Conservation (phyloP, 2,329 filamentous ascomycete genomes). For the Cercospora sp. region DNA sequence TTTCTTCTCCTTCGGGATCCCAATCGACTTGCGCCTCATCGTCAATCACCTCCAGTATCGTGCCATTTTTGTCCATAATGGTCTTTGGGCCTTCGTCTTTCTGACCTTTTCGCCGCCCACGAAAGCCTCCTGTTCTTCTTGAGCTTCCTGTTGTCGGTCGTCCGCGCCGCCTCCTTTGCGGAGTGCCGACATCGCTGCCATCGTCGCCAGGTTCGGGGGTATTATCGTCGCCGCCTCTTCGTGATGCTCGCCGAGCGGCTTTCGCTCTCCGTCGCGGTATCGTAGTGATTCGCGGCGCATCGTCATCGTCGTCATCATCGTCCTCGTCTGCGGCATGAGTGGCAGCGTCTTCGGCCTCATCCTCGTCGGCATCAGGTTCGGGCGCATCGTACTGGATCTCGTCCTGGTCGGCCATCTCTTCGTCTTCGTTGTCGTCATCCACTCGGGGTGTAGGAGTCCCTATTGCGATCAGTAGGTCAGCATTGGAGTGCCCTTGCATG, state of each 20-base stretch:
- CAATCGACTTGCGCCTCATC: constrained; percentile 89
- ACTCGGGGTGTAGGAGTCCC: constrained; percentile 31
- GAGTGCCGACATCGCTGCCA: constrained; percentile 50
- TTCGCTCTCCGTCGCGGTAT: constrained; percentile 45
- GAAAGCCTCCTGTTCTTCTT: constrained; percentile 58
- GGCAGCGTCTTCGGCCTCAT: constrained; percentile 29
- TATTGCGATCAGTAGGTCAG: constrained; percentile 17
- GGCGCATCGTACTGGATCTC: constrained; percentile 27
- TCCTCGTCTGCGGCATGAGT: constrained; percentile 34
- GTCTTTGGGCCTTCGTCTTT: constrained; percentile 77
- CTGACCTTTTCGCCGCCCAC: constrained; percentile 71
- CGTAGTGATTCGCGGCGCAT: constrained; percentile 35
- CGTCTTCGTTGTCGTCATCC: constrained; percentile 33
- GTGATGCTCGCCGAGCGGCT: constrained; percentile 31
- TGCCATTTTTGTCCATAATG: constrained; percentile 90
- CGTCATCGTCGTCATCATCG: constrained; percentile 37
- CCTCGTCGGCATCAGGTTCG: constrained; percentile 23
- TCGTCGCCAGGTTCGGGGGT: constrained; percentile 53
- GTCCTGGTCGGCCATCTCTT: constrained; percentile 37
- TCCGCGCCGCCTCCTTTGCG: constrained; percentile 51
- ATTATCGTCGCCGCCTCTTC: constrained; percentile 59
- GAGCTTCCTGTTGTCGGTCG: constrained; percentile 44
- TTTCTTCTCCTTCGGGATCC: constrained; percentile 83
- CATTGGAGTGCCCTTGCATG: constrained; percentile 11
- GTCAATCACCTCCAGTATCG: constrained; percentile 82